Base-by-base conservation (phyloP, 176 grass and related monocot species). In the Musa acuminata region DNA sequence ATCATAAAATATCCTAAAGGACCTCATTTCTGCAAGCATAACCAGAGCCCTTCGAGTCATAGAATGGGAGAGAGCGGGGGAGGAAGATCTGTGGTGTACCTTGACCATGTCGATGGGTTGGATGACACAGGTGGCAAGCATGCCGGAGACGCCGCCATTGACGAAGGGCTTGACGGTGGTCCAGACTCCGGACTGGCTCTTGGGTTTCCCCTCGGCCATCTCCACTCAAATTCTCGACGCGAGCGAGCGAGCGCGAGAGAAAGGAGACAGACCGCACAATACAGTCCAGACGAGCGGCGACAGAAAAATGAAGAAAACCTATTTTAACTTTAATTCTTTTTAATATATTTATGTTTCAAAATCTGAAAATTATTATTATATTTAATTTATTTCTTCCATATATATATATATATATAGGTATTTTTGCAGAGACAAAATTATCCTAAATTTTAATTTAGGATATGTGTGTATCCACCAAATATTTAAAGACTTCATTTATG, bases 61-160 rank as follows among this genome's bases (percentile, higher is more conserved):
- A 23, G 12, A 53, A 73, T 9, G 24, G 13, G 52, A 20, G 19
- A 21, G 16, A 20, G 7, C 6, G 58, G 13, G n/a, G 14, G 8
- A 8, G 19, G 17, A 8, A 62, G 13, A 5, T 16, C 14, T 55
- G n/a, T 11, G 69, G 2, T 14, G 24, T 84, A 98, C 94, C 90
- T 98, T 98, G 82, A 98, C 70, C 94, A 98, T 98, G 64, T 98
- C 94, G 82, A 98, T 85, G 48, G 93, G 93, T 71, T 96, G 93
- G 83, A 96, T 96, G 70, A 96, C 83, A 87, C 93, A 92, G 77
- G 89, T 96, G 24, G 93, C 93, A 64, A 96, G 93, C 93, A 96
- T 96, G 17, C 93, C 93, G 65, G 93, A 92, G 78, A 74, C 85
- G 35, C 93, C 93, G 67, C 93, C 93, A 87, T 96, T 92, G 71